Conservation (phyloP, 208 protist species). For the Acanthamoeba quina region DNA sequence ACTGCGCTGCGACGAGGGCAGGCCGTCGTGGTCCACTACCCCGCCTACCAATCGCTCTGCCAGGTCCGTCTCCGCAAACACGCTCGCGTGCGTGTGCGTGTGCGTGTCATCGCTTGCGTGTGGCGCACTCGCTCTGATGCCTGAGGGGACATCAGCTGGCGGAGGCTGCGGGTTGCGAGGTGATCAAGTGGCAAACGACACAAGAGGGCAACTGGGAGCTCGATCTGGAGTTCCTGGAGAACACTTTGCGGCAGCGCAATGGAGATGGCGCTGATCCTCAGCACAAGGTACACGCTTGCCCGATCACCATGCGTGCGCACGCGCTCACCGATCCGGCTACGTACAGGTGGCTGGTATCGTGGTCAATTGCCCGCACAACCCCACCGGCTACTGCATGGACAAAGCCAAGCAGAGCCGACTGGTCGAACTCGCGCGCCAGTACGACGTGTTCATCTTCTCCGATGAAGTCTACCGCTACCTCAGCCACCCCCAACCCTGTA, state of each 20-base stretch:
- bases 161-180: conserved; percentile 31
- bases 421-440: conserved; percentile 28
- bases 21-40: conserved; percentile 65
- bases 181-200: conserved; percentile 53
- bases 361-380: conserved; percentile 69
- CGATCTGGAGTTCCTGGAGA: conserved; percentile 18
- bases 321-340: neutral
- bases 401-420: neutral
- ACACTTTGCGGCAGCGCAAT: neutral
- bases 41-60: conserved; percentile 66
- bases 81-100: neutral
- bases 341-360: conserved; percentile 28
- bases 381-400: conserved; percentile 72
- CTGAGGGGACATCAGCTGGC: neutral
- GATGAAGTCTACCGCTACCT: conserved; percentile 72
- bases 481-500: neutral
- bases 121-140: neutral
- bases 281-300: neutral
- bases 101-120: neutral
- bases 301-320: neutral
- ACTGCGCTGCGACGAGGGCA: neutral
- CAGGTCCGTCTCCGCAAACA: neutral
- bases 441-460: conserved; percentile 71
- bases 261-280: neutral
- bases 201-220: conserved; percentile 25